phyloP scores from a whole-genome alignment of 2,329 filamentous ascomycete species.

The Lasiodiplodia gonubiensis region DNA sequence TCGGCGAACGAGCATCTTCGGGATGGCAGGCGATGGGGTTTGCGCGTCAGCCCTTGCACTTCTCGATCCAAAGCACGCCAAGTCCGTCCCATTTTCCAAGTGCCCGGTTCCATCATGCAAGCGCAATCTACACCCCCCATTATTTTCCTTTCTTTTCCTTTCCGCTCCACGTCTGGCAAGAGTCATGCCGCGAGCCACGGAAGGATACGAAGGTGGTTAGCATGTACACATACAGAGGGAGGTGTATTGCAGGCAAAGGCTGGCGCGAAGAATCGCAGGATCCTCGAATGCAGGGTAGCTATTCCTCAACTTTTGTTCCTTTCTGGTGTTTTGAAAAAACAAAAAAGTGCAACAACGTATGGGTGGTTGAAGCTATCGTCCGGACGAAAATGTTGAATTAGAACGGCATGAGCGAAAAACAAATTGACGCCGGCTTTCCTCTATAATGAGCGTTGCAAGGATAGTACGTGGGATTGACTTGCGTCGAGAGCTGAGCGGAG shows the following conservation, averaged over 20 bases:
- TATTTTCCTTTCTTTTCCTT: background rate
- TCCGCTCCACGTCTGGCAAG: too few species aligned
- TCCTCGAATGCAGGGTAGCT: too few species aligned
- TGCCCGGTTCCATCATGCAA: slow-evolving; percentile 9
- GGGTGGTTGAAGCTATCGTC: too few species aligned
- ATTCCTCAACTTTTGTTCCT: too few species aligned
- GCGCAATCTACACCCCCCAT: background rate
- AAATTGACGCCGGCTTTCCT: too few species aligned
- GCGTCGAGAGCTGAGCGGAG: background rate
- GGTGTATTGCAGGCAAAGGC: too few species aligned
- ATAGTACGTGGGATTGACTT: too few species aligned
- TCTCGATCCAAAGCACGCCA: background rate
- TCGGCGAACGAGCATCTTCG: background rate
- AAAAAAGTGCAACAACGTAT: too few species aligned
- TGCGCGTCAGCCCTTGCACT: background rate
- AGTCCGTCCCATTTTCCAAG: background rate
- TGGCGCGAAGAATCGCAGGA: too few species aligned
- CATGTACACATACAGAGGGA: background rate
- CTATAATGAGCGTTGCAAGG: background rate
- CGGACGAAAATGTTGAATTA: too few species aligned
- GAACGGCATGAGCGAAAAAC: too few species aligned
- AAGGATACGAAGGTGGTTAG: background rate
- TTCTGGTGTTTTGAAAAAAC: too few species aligned
- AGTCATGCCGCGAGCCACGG: background rate
- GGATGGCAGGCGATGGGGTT: background rate